Evolutionary conservation across 805 yeast genomes (phyloP).

Genomic region (Teunomyces barrocoloradensis): DNA sequence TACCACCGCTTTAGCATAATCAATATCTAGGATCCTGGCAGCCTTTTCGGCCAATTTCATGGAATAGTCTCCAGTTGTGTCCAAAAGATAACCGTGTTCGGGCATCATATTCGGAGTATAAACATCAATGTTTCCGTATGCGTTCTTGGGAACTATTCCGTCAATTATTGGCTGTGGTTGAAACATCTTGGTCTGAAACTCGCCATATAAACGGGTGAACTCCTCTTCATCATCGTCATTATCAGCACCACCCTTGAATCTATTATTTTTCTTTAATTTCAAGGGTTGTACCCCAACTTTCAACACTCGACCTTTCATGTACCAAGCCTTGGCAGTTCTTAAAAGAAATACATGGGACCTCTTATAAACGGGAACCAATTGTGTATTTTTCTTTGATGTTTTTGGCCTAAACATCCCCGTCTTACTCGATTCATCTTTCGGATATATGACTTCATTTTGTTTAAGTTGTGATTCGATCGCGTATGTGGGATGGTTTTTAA

Average conservation of each 20-base stretch:
- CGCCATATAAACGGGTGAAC: constrained; percentile 62
- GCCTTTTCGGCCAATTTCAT: constrained; percentile 62
- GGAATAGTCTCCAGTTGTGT: constrained; percentile 19
- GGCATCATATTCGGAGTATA: constrained; percentile 84
- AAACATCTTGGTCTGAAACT: constrained; percentile 71
- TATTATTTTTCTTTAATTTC: constrained; percentile 39
- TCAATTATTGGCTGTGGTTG: constrained; percentile 62
- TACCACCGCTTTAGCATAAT: constrained; percentile 83
- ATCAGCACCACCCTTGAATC: constrained; percentile 18
- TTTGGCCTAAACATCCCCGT: constrained; percentile 70
- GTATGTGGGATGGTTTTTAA: constrained; percentile 82
- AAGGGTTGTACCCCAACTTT: constrained; percentile 69
- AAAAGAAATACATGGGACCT: constrained; percentile 62
- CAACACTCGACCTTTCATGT: constrained; percentile 70
- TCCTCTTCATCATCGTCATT: constrained; percentile 50
- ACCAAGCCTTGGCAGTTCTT: constrained; percentile 83
- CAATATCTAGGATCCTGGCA: constrained; percentile 66
- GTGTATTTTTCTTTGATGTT: constrained; percentile 25
- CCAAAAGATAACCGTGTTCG: constrained; percentile 62
- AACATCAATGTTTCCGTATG: constrained; percentile 80
- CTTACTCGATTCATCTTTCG: constrained; percentile 48
- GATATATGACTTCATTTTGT: constrained; percentile 68
- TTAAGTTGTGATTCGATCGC: constrained; percentile 74
- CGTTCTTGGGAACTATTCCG: constrained; percentile 72
- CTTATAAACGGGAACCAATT: constrained; percentile 60